Evolutionary conservation across 768 basidiomycete genomes (phyloP).

Genomic region (Lactarius tabidus): DNA sequence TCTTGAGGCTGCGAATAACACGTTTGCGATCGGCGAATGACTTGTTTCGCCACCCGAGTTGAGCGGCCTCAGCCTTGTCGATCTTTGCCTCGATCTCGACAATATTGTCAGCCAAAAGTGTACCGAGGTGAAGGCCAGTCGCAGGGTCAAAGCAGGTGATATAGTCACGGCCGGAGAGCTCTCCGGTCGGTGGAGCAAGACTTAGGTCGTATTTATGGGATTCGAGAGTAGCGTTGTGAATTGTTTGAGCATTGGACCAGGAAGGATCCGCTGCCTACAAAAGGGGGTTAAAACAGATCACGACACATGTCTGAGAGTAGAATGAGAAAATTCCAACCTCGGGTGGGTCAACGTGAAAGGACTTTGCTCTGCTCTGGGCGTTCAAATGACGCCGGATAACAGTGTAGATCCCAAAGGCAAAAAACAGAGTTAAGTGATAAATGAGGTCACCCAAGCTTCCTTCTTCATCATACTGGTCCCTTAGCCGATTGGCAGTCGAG

Average conservation of each 20-base stretch:
- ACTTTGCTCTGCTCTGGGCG: constrained; percentile 66
- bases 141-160: constrained; percentile 94
- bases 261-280: constrained; percentile 32
- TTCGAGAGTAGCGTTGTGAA: constrained; percentile 55
- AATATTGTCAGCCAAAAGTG: constrained; percentile 68
- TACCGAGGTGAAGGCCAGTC: constrained; percentile 76
- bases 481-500: constrained; percentile 46
- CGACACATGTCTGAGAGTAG: constrained; percentile 8
- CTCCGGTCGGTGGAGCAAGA: constrained; percentile 46
- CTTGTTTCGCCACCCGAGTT: constrained; percentile 67
- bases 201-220: constrained; percentile 58
- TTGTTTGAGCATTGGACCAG: constrained; percentile 50
- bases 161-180: constrained; percentile 51
- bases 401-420: constrained; percentile 75
- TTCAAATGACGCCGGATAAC: constrained; percentile 72
- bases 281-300: background rate
- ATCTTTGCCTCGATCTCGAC: constrained; percentile 76
- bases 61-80: constrained; percentile 55
- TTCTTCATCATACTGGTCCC: constrained; percentile 36
- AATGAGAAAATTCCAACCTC: constrained; percentile 42
- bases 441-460: constrained; percentile 48
- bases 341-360: constrained; percentile 57
- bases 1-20: constrained; percentile 81
- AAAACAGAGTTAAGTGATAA: constrained; percentile 64
- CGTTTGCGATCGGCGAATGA: constrained; percentile 76